These are phyloP conservation scores for Fusarium sp. DNA, from an alignment of 2,329 filamentous ascomycete genomes.

Conservation along the genomic window DNA sequence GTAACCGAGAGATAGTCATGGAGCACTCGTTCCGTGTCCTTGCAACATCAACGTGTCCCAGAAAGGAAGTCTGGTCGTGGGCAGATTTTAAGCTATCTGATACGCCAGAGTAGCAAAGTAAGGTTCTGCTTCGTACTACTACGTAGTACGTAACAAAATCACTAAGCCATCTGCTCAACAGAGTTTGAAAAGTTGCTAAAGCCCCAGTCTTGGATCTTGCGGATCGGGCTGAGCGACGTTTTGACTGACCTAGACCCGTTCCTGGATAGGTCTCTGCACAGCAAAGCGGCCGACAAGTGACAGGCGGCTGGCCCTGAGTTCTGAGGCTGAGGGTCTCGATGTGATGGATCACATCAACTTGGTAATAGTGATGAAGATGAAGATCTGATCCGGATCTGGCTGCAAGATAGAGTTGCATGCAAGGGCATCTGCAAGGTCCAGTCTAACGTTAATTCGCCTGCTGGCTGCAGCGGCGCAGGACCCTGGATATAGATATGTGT, in stretches of 20 bases:
- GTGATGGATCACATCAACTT: constrained; percentile 9
- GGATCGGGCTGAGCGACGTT: constrained; percentile 13
- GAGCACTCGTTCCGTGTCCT: background rate
- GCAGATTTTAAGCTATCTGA: background rate
- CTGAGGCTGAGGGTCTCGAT: constrained; percentile 13
- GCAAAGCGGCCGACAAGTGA: background rate
- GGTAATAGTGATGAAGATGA: constrained; percentile 1
- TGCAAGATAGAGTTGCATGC: constrained; percentile 34
- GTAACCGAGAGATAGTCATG: constrained; percentile 1
- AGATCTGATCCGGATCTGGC: constrained; percentile 19
- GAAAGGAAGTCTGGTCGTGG: background rate
- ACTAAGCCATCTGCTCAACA: background rate
- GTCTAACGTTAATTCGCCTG: constrained; percentile 21
- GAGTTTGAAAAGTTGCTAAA: constrained; percentile 5
- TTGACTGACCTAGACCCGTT: constrained; percentile 4
- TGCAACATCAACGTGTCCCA: background rate
- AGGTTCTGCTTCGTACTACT: constrained; percentile 5
- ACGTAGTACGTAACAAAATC: background rate
- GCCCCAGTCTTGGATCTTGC: constrained; percentile 4
- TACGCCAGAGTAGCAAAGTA: constrained; percentile 2
- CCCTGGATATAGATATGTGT: constrained; percentile 35
- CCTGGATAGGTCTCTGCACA: background rate
- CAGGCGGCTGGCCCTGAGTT: constrained; percentile 19
- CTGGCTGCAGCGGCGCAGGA: background rate
- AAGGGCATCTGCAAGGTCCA: constrained; percentile 32